Percentiles rank a stretch among this genome's conserved stretches.
These are phyloP conservation scores for Aschersonia sp. DNA, from an alignment of 2,329 filamentous ascomycete genomes.

Conservation along the genomic window DNA sequence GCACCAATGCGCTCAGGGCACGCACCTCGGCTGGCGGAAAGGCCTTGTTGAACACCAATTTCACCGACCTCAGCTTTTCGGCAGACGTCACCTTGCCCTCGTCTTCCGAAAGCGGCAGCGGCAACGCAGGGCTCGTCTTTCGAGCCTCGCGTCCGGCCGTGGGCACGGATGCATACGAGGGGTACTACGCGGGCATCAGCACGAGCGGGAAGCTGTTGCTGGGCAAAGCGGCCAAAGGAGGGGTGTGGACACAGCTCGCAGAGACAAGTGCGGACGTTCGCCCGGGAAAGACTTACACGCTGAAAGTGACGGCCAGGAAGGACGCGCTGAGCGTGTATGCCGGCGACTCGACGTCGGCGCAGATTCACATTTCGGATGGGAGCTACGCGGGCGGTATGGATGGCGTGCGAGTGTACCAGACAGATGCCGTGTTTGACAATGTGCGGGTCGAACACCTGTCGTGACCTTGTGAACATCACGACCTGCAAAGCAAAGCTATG, in stretches of 20 bases:
- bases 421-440: slow-evolving; percentile 9
- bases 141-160: slow-evolving; percentile 11
- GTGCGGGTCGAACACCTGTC: slow-evolving; percentile 5
- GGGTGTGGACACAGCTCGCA: slow-evolving; percentile 4
- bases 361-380: slow-evolving; percentile 5
- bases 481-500: background rate
- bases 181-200: slow-evolving; percentile 17
- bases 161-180: slow-evolving; percentile 6
- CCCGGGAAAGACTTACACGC: slow-evolving; percentile 2
- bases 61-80: slow-evolving; percentile 16
- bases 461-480: background rate
- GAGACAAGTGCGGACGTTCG: slow-evolving; percentile 2
- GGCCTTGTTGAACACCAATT: slow-evolving; percentile 21
- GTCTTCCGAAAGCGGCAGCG: slow-evolving; percentile 3
- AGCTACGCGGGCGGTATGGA: slow-evolving; percentile 6
- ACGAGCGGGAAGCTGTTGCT: slow-evolving; percentile 11
- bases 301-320: slow-evolving; percentile 5
- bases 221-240: slow-evolving; percentile 5
- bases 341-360: slow-evolving; percentile 3
- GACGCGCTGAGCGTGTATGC: slow-evolving; percentile 6
- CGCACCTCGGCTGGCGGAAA: slow-evolving; percentile 7
- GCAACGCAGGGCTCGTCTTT: slow-evolving; percentile 20
- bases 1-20: slow-evolving; percentile 9
- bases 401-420: slow-evolving; percentile 7
- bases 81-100: slow-evolving; percentile 11